Evolutionary conservation across 495 filamentous ascomycete genomes (phyloP), one percentile per base, ranked within the genome.

Genomic region (Tirmania nivea): DNA sequence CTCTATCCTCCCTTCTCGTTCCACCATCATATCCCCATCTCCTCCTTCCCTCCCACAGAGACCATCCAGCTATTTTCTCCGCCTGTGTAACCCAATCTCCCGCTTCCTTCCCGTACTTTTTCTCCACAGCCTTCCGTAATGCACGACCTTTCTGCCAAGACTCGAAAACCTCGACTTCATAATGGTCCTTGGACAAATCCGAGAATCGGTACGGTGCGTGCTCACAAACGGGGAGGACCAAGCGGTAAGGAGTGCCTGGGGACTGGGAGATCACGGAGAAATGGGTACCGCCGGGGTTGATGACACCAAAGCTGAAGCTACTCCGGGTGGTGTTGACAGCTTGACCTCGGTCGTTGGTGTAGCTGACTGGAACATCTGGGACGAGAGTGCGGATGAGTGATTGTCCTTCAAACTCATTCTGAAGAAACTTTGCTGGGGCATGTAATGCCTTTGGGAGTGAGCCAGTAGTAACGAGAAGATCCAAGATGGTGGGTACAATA

Each of bases 401-500:
- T 36, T 73, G 70, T 31, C 69, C 70, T 59, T 73, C 70, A 54
- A 72, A 72, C 48, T 70, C 60, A 14, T 69, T 66, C 7, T 70
- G 55, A 4, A 73, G 55, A 7, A 62, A 51, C 4, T 65, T 66
- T 34, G 69, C 70, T 31, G 25, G 25, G 25, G 4, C 25, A 31
- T 31, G 25, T 31, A 31, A 31, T 25, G 69, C 68, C n/a, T 60
- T 57, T 48, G 67, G 58, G 12, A 73, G 60, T 0, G 70, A 73
- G 8, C 63, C 61, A 19, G 72, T 73, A 51, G 67, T 64, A 25
- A 70, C 63, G 19, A 75, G 61, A 12, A 75, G 62, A 54, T 75
- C 72, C 14, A 75, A 64, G 50, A 75, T 69, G 3, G 69, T 75
- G 1, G 72, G 72, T 4, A 75, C 52, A 35, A 75, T 73, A 36